Evolutionary conservation across 805 yeast species (phyloP).

Genomic region (Candida maris): DNA sequence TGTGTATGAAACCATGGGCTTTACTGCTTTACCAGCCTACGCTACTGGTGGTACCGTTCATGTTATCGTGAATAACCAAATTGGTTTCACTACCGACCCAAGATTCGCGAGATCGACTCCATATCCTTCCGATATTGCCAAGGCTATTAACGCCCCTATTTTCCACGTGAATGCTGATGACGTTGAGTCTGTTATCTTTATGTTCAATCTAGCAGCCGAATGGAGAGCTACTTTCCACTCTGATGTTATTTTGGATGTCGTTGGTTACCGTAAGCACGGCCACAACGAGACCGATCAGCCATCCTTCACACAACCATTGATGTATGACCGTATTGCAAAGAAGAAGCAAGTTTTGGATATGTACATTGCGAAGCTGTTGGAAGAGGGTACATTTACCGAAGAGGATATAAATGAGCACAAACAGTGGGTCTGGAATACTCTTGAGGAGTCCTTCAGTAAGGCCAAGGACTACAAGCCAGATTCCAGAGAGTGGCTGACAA

Average conservation of each 20-base stretch:
- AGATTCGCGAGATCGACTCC: constrained; percentile 96
- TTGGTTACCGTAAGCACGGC: constrained; percentile 98
- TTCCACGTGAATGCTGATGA: constrained; percentile 99
- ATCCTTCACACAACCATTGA: constrained; percentile 94
- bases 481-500: constrained; percentile 95
- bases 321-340: constrained; percentile 88
- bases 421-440: constrained; percentile 94
- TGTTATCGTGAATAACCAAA: constrained; percentile 94
- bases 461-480: constrained; percentile 89
- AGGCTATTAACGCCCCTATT: constrained; percentile 94
- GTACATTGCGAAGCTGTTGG: constrained; percentile 73
- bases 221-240: constrained; percentile 97
- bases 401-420: constrained; percentile 94
- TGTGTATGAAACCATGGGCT: constrained; percentile 97
- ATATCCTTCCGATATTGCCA: constrained; percentile 96
- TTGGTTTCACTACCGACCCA: constrained; percentile 99
- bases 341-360: constrained; percentile 86
- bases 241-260: constrained; percentile 94
- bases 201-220: constrained; percentile 96
- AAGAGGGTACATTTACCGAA: constrained; percentile 84
- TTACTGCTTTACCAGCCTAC: constrained; percentile 87
- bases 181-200: constrained; percentile 86
- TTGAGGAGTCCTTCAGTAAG: constrained; percentile 86
- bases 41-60: constrained; percentile 98
- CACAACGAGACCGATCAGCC: constrained; percentile 99